Base-by-base conservation (phyloP, 257 asterid species). In the Solanum tarapatanum region DNA sequence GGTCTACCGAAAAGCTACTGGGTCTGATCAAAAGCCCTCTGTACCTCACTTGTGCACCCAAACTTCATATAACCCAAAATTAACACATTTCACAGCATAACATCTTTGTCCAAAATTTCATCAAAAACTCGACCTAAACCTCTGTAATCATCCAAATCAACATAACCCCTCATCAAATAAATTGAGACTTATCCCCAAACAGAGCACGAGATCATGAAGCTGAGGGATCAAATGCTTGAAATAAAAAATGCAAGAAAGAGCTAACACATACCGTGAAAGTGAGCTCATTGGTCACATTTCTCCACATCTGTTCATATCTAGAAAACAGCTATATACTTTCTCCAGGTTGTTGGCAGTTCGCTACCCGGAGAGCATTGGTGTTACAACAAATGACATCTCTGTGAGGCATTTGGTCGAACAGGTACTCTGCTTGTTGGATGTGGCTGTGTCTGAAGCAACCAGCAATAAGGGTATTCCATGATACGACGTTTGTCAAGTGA, bases 381-480 rank as follows among this genome's bases (percentile, higher is more conserved):
- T 87, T 88, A 90, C 91, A 90, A 72, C 87, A 86, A 86, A 86
- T 30, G 75, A 80, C 88, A 85, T 89, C 85, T 86, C 91, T 90
- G 35, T 88, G 89, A 8, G 98, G 94, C 92, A 94, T 94, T 86
- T 76, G 75, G 39, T 88, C 45, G 68, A 95, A 95, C 43, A 86
- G 79, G 41, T 13, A 39, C 89, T 88, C 77, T 8, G 96, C 95
- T 21, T 88, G 84, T 88, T 88, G 92, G 17, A 90, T 89, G 28
- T 66, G 76, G 8, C 91, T 93, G 37, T 92, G 87, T 82, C 92
- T 93, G 37, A 95, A 94, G 88, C 89, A 94, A 17, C 94, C 92
- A 82, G 51, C 92, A 32, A 92, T 85, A 93, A 95, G 91, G 87
- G 98, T 91, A 84, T 97, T 95, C 95, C 98, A 92, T 0, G 95